Base-by-base conservation (phyloP, 164 flowering plant species). In the Vitis rupestris region DNA sequence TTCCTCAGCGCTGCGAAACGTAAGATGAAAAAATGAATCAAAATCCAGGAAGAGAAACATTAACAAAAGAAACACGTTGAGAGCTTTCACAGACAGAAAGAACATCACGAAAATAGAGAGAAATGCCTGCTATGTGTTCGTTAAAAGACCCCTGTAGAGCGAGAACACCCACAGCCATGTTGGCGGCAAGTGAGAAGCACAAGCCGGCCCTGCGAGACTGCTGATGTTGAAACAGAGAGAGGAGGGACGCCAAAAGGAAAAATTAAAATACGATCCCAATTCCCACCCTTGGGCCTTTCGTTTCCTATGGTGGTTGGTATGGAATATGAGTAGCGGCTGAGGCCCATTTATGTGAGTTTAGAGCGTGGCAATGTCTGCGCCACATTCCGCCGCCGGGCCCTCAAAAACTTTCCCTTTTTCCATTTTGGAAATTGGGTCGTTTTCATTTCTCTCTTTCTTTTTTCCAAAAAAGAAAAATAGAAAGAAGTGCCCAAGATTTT, bases 101-200 rank as follows among this genome's bases (percentile, higher is more conserved):
- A 63, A 57, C 50, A 23, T 58, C 29, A 57, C 50, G 51, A 3
- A 30, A 59, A 67, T 23, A 66, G 50, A 63, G 67, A 76, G 61
- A 55, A 59, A 31, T 67, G 78, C 97, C 97, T 72, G 98, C 87
- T 9, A 91, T 85, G 83, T 95, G 99, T 79, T 95, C 96, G 85
- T 95, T 91, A 82, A 86, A 95, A 77, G 98, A 95, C 7, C 99
- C 99, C 85, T 95, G 99, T 19, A 95, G 73, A 75, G 97, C 98
- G 49, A 95, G 86, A 11, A 94, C 99, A 51, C 98, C 97, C 27
- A 92, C 82, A 1, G 84, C 84, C 97, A 92, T 94, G 67, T 15
- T 56, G 31, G 52, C 49, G 15, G 47, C 30, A 55, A 37, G 44
- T 37, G 44, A 37, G 44, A 37, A 37, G 4, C 44, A 37, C 44